Conservation (phyloP, 2,329 filamentous ascomycete species). For the Fusarium solani-melongenae region DNA sequence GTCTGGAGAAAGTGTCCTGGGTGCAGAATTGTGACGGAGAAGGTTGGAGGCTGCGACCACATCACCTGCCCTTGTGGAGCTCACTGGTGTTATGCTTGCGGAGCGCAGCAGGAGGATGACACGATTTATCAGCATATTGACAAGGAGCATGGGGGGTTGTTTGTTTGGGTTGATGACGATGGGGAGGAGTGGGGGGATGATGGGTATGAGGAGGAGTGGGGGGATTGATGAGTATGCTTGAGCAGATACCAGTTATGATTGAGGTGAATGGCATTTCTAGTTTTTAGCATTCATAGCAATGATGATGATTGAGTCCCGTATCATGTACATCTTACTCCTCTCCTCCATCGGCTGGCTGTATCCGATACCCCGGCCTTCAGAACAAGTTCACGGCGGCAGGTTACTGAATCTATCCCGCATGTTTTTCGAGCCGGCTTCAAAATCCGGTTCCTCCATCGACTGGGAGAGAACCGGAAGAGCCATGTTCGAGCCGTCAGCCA, state of each 20-base stretch:
- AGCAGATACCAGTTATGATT: neutral
- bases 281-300: neutral
- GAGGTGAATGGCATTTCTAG: neutral
- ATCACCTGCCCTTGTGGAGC: constrained; percentile 50
- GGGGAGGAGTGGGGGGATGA: constrained; percentile 25
- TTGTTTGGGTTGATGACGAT: constrained; percentile 33
- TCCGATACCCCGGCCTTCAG: no score
- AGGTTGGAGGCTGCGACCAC: constrained; percentile 53
- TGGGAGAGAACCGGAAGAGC: no score
- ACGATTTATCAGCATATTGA: constrained; percentile 54
- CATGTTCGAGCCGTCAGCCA: no score
- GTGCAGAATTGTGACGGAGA: constrained; percentile 51
- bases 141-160: constrained; percentile 47
- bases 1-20: constrained; percentile 49
- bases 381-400: no score
- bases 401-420: no score
- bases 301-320: neutral
- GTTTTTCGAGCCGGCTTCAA: no score
- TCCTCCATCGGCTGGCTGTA: neutral
- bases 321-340: neutral
- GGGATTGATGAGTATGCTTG: constrained; percentile 4
- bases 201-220: constrained; percentile 10
- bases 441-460: no score
- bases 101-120: constrained; percentile 36
- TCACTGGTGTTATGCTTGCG: constrained; percentile 57